Percentiles rank a stretch among this genome's conserved stretches.
These are phyloP conservation scores for Phaseolus lunatus DNA, from an alignment of 306 rosid genomes.

Conservation along the genomic window DNA sequence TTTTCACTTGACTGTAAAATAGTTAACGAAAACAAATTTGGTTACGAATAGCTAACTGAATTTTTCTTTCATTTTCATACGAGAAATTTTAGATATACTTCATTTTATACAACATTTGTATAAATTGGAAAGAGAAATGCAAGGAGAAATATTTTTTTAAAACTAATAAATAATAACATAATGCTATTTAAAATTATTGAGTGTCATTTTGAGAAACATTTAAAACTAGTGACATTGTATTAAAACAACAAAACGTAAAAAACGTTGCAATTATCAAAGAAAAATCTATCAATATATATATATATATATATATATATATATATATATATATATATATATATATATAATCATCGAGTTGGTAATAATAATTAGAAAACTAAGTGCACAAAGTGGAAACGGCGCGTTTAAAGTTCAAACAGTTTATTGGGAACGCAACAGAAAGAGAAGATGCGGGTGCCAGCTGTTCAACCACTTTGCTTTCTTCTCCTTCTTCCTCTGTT, in stretches of 20 bases:
- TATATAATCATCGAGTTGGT: too few species aligned
- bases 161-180: too few species aligned
- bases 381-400: conserved; percentile 20
- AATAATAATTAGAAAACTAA: background rate
- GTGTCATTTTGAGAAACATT: conserved; percentile 15
- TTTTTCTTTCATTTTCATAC: too few species aligned
- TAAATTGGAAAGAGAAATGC: too few species aligned
- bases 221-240: background rate
- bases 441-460: conserved; percentile 40
- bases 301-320: too few species aligned
- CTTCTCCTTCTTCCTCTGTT: background rate
- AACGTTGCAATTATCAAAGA: background rate
- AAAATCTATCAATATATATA: background rate
- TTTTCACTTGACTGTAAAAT: background rate
- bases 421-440: background rate
- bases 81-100: too few species aligned
- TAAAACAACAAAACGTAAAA: conserved; percentile 25
- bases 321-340: too few species aligned
- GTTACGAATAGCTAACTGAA: background rate
- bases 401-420: conserved; percentile 41
- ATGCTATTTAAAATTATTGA: background rate
- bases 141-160: background rate
- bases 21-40: too few species aligned
- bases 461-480: conserved; percentile 45
- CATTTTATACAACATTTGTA: too few species aligned